Percentiles rank a stretch among this genome's conserved stretches.
Conservation (phyloP, 331 rosid genomes). For the Acacia concinna region DNA sequence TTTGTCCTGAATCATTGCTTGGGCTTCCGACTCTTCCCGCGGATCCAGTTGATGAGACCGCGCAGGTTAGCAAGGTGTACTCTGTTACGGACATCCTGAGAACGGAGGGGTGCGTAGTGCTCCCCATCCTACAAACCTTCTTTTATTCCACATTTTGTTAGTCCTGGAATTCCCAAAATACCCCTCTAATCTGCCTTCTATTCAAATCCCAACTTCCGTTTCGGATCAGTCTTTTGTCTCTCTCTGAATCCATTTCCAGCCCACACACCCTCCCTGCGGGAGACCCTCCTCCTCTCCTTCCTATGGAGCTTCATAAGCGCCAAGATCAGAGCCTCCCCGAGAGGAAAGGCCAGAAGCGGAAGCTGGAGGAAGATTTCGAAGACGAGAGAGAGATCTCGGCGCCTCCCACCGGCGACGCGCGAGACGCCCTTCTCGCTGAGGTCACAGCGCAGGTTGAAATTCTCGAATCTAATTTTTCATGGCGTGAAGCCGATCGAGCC, state of each 20-base stretch:
- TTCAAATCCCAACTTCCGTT: constrained; percentile 48
- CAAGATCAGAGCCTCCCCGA: constrained; percentile 62
- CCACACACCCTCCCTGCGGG: constrained; percentile 25
- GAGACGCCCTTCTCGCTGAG: constrained; percentile 59
- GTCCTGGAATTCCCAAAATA: constrained; percentile 18
- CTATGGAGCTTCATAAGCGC: constrained; percentile 76
- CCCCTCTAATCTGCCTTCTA: constrained; percentile 41
- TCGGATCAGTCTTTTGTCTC: constrained; percentile 46
- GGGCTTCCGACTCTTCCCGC: neutral
- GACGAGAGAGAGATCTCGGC: constrained; percentile 67
- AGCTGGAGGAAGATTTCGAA: constrained; percentile 72
- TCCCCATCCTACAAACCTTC: too few relatives aligned
- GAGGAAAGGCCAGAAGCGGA: constrained; percentile 94
- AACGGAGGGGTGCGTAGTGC: too few relatives aligned
- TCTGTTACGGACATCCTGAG: too few relatives aligned
- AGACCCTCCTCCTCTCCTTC: constrained; percentile 33
- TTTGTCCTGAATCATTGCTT: too few relatives aligned
- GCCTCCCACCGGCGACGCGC: constrained; percentile 68
- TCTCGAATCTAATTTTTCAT: constrained; percentile 72
- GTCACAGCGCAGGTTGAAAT: constrained; percentile 62
- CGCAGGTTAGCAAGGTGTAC: neutral
- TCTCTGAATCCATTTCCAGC: constrained; percentile 15
- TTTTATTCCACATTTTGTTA: neutral
- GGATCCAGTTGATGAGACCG: neutral
- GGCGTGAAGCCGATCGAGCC: constrained; percentile 84